These are phyloP conservation scores for Botrytis hyacinthi DNA, from an alignment of 2,329 filamentous ascomycete genomes.

Conservation along the genomic window DNA sequence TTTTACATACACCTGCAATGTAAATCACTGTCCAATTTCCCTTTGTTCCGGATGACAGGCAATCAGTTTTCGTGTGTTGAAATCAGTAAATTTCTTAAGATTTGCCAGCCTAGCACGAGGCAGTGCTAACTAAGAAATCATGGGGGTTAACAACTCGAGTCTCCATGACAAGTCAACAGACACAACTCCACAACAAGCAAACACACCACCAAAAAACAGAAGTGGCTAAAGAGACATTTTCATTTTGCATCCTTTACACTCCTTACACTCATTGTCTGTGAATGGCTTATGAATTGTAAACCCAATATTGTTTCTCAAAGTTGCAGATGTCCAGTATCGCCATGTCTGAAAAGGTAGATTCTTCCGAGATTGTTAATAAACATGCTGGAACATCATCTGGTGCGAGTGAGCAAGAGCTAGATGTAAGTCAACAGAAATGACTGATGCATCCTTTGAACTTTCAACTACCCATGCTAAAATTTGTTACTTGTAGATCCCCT, in stretches of 20 bases:
- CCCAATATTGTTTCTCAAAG: neutral
- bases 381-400: neutral
- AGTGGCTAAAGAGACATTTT: neutral
- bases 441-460: neutral
- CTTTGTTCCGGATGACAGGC: neutral
- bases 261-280: too few species aligned
- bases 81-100: neutral
- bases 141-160: neutral
- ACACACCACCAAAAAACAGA: neutral
- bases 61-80: neutral
- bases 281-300: neutral
- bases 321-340: neutral
- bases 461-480: neutral
- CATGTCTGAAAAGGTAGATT: neutral
- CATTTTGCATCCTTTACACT: neutral
- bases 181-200: neutral
- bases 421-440: neutral
- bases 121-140: neutral
- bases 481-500: neutral
- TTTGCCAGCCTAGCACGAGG: neutral
- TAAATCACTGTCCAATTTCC: neutral
- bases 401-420: neutral
- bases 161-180: neutral
- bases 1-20: neutral
- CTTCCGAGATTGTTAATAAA: neutral